Evolutionary conservation across 768 basidiomycete species (phyloP).

Genomic region (Suillus hirtellus): DNA sequence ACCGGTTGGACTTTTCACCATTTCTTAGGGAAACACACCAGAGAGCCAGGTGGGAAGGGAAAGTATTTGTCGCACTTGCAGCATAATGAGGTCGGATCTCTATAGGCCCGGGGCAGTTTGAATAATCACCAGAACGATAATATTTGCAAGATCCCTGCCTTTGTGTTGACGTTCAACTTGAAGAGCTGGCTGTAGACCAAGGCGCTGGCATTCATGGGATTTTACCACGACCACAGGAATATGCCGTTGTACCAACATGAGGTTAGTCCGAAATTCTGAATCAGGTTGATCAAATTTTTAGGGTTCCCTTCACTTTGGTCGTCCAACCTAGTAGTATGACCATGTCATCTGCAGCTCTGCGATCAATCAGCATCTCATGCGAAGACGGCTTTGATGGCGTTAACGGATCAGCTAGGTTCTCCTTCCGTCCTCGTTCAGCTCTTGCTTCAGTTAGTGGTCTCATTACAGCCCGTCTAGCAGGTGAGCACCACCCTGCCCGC

Average conservation of each 20-base stretch:
- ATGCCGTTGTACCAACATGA: not conserved
- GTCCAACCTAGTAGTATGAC: not conserved
- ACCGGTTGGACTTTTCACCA: not conserved
- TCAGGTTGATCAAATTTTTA: not conserved
- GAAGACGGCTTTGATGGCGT: conserved; percentile 61
- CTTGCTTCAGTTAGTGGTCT: conserved; percentile 80
- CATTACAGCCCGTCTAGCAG: conserved; percentile 67
- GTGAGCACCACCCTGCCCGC: conserved; percentile 63
- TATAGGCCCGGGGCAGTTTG: not conserved
- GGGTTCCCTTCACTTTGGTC: not conserved
- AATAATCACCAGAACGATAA: not conserved
- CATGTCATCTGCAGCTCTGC: conserved; percentile 1
- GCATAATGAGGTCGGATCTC: not conserved
- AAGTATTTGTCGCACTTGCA: not conserved
- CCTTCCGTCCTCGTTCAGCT: conserved; percentile 34
- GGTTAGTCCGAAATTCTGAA: not conserved
- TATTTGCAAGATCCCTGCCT: not conserved
- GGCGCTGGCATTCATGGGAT: too few species aligned
- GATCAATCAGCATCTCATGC: conserved; percentile 43
- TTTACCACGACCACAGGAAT: too few species aligned
- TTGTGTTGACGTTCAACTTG: not conserved
- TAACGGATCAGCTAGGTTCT: conserved; percentile 77
- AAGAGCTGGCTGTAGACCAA: too few species aligned
- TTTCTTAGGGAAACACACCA: not conserved
- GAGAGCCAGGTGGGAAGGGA: not conserved